Conservation (phyloP, 1,284 basidiomycete genomes). For the Cryptococcus neoformans region DNA sequence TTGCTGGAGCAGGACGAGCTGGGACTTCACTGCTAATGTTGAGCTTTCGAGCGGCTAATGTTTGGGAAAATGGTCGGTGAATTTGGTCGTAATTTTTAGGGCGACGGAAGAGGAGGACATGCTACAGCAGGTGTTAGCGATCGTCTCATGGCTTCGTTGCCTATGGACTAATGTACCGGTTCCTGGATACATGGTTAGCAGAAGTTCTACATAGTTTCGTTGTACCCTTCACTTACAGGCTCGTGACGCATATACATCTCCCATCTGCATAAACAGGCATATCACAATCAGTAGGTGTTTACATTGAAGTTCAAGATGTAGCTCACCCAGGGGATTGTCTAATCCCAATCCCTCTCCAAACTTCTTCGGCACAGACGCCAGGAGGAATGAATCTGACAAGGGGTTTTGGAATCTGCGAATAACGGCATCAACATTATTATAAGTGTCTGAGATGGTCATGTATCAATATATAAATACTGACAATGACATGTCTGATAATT, state of each 20-base stretch:
- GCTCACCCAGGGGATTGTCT: conserved; percentile 48
- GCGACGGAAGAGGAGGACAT: conserved; percentile 47
- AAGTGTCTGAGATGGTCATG: background rate
- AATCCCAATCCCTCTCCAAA: conserved; percentile 50
- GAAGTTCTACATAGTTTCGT: background rate
- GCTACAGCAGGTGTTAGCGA: conserved; percentile 14
- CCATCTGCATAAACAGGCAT: conserved; percentile 33
- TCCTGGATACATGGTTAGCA: background rate
- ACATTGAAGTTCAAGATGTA: background rate
- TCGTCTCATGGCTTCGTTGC: background rate
- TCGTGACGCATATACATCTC: conserved; percentile 52
- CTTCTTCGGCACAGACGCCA: conserved; percentile 46
- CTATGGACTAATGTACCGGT: background rate
- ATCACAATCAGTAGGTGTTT: background rate
- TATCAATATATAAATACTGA: conserved; percentile 22
- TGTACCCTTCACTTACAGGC: conserved; percentile 33
- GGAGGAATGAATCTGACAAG: conserved; percentile 46
- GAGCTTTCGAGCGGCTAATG: conserved; percentile 2
- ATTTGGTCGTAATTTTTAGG: conserved; percentile 43
- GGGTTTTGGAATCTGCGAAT: conserved; percentile 44
- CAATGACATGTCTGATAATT: conserved; percentile 46
- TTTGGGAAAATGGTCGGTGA: conserved; percentile 35
- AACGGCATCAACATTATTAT: background rate
- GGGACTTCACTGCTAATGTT: background rate
- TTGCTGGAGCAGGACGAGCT: background rate